Evolutionary conservation across 1,284 basidiomycete species (phyloP), one percentile per base, ranked within the genome.

Genomic region (Ustilago lituana): DNA sequence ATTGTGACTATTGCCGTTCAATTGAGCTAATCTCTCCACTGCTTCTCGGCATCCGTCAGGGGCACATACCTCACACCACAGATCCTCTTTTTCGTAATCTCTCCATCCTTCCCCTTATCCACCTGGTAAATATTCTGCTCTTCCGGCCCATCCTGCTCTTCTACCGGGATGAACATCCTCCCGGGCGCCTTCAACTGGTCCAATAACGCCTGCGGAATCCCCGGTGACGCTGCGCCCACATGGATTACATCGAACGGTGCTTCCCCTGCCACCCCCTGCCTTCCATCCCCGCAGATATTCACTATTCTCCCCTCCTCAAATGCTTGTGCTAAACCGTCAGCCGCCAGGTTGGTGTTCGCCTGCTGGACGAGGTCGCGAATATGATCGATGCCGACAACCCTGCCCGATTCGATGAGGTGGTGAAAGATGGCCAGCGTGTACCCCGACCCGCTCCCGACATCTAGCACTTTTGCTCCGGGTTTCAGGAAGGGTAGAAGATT

Each of bases 121-220:
- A 80, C 57, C 35, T 78, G 74, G 31, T 59, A 73, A 24, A 80
- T 74, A 29, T 74, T 58, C 48, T 64, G 66, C 43, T 76, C 59
- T 2, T 51, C 52, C 1, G 35, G 27, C 3, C 58, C 61, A 20
- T 47, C 49, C 6, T 50, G 33, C 26, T 85, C 86, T 5, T 93
- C 93, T 7, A 98, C 90, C 1, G 94, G 94, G 49, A 97, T 91
- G 83, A 97, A 95, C 90, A 97, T 92, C 46, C 92, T 85, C 2
- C 95, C 95, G 0, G 93, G 93, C 2, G 83, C 82, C 12, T 90
- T 90, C 4, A 98, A 88, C 66, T 85, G 85, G 14, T 92, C 87
- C 23, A 98, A 81, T 0, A 98, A 86, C 0, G 86, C 81, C 31
- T 87, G 81, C 0, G 94, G 93, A 4, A 77, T 61, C 1, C 44